Evolutionary conservation across 176 grass and related monocot species (phyloP).

Genomic region (Bromus sterilis): DNA sequence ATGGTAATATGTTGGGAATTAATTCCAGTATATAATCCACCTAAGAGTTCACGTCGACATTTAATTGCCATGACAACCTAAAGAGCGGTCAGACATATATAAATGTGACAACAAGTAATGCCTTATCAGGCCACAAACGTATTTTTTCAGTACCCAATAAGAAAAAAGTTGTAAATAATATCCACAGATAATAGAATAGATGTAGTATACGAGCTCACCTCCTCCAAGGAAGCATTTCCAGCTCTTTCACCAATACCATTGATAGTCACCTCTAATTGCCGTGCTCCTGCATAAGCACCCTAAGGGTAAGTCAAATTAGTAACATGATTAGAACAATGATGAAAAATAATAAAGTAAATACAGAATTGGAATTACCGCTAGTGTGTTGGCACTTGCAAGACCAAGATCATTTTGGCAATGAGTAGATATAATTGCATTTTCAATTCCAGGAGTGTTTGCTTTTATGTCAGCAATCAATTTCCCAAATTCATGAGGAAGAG

Average conservation of each 20-base stretch:
- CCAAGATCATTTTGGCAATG: slow-evolving; percentile 99
- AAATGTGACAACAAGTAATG: background rate
- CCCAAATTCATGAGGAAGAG: slow-evolving; percentile 75
- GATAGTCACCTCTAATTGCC: slow-evolving; percentile 92
- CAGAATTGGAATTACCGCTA: slow-evolving; percentile 53
- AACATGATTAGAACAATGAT: background rate
- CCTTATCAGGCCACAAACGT: background rate
- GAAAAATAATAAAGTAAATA: slow-evolving; percentile 1
- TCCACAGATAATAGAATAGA: background rate
- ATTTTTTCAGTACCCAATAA: background rate
- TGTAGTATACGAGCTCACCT: slow-evolving; percentile 40
- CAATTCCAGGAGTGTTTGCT: slow-evolving; percentile 81
- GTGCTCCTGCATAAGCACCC: slow-evolving; percentile 83
- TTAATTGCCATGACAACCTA: slow-evolving; percentile 95
- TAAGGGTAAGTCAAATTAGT: slow-evolving; percentile 53
- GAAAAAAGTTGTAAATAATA: background rate
- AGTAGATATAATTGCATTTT: slow-evolving; percentile 90
- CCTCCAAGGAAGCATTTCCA: slow-evolving; percentile 97
- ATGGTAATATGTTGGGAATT: slow-evolving; percentile 79
- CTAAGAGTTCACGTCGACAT: slow-evolving; percentile 68
- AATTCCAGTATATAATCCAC: slow-evolving; percentile 84
- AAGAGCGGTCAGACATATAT: background rate
- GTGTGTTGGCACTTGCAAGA: slow-evolving; percentile 87
- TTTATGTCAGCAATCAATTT: slow-evolving; percentile 85
- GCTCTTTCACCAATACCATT: slow-evolving; percentile 99